Conservation (phyloP, 495 filamentous ascomycete species). For the Durotheca rogersii region DNA sequence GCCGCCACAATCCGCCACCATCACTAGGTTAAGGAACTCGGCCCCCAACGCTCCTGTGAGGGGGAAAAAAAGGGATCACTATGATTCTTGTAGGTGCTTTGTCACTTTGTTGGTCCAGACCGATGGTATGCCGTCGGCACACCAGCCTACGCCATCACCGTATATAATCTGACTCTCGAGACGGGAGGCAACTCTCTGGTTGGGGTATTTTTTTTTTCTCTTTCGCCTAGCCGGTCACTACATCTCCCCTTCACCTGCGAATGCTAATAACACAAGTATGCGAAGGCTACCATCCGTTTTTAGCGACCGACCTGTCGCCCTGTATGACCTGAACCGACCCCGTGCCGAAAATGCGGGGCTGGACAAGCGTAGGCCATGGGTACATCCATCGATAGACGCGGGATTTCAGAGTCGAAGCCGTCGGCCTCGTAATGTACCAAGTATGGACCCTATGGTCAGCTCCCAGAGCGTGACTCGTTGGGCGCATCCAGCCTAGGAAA, state of each 20-base stretch:
- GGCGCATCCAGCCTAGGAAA: background rate
- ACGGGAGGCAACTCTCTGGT: too few species aligned
- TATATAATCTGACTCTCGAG: too few species aligned
- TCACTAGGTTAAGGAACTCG: too few species aligned
- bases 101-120: too few species aligned
- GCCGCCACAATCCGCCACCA: too few species aligned
- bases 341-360: conserved; percentile 7
- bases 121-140: background rate
- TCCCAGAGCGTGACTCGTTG: conserved; percentile 3
- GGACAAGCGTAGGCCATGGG: conserved; percentile 3
- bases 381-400: conserved; percentile 2
- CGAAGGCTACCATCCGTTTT: conserved; percentile 8
- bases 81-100: too few species aligned
- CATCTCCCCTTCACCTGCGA: conserved; percentile 12
- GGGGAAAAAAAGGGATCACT: too few species aligned
- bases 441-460: conserved; percentile 3
- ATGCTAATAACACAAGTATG: conserved; percentile 25
- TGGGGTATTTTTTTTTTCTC: conserved; percentile 8
- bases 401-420: conserved; percentile 2
- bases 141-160: too few species aligned
- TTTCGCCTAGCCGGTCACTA: conserved; percentile 14
- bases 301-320: background rate
- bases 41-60: too few species aligned
- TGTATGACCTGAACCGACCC: conserved; percentile 5
- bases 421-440: background rate